These are phyloP conservation scores for Globisporangium viniferum DNA, from an alignment of 352 stramenopile species.

Conservation along the genomic window DNA sequence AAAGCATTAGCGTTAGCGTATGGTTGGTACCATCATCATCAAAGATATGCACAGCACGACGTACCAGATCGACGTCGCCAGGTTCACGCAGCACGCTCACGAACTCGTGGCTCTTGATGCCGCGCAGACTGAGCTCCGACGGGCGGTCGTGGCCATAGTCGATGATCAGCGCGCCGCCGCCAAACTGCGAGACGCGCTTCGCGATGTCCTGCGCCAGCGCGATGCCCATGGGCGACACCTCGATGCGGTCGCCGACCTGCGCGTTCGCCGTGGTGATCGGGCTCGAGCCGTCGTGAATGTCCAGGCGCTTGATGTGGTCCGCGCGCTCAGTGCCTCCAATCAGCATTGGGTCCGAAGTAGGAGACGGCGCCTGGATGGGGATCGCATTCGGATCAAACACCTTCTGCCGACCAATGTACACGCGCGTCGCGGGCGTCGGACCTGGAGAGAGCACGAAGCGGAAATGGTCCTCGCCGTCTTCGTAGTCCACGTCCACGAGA, in stretches of 20 bases:
- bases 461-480: slow-evolving; percentile 84
- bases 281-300: slow-evolving; percentile 40
- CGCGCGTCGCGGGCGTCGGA: slow-evolving; percentile 87
- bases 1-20: neutral
- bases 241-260: slow-evolving; percentile 85
- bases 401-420: slow-evolving; percentile 84
- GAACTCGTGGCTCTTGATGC: slow-evolving; percentile 93
- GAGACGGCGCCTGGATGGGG: slow-evolving; percentile 21
- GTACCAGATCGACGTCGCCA: slow-evolving; percentile 89
- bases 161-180: slow-evolving; percentile 90
- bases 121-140: slow-evolving; percentile 88
- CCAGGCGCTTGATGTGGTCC: slow-evolving; percentile 40
- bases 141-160: slow-evolving; percentile 95
- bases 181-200: slow-evolving; percentile 76
- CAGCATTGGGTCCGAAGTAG: neutral
- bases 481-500: slow-evolving; percentile 90
- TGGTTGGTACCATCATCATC: slow-evolving; percentile 15
- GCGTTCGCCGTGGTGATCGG: slow-evolving; percentile 51
- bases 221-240: slow-evolving; percentile 93
- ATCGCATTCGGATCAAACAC: slow-evolving; percentile 58
- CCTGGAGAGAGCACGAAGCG: slow-evolving; percentile 92
- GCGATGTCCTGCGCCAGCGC: slow-evolving; percentile 91
- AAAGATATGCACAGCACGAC: slow-evolving; percentile 26
- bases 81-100: slow-evolving; percentile 91
- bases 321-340: slow-evolving; percentile 11